Evolutionary conservation across 495 filamentous ascomycete species (phyloP).

Genomic region (Cercophora newfieldiana): DNA sequence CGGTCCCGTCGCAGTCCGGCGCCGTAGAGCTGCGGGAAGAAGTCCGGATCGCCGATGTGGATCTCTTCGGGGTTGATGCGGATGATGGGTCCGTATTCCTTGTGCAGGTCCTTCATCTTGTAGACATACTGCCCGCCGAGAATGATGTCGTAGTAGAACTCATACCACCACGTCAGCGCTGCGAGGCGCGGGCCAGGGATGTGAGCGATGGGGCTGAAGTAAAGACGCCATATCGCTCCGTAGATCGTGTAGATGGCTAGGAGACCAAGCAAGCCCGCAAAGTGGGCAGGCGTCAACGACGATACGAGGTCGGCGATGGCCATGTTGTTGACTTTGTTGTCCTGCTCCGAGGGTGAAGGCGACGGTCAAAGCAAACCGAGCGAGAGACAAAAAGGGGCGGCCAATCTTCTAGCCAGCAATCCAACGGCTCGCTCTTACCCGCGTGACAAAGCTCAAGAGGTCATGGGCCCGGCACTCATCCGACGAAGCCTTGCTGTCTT

Average conservation of each 20-base stretch:
- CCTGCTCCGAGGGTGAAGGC: too few relatives aligned
- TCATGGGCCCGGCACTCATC: neutral
- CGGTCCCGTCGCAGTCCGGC: neutral
- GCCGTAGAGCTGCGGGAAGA: constrained; percentile 19
- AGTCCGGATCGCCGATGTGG: constrained; percentile 26
- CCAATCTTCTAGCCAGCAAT: too few relatives aligned
- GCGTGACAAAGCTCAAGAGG: too few relatives aligned
- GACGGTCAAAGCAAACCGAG: neutral
- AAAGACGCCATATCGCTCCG: constrained; percentile 47
- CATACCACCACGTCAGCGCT: constrained; percentile 49
- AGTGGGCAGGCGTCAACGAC: neutral
- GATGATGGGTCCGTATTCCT: constrained; percentile 34
- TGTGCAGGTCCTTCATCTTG: constrained; percentile 24
- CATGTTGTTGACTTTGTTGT: neutral
- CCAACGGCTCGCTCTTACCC: too few relatives aligned
- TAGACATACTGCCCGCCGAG: constrained; percentile 19
- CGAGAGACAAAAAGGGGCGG: neutral
- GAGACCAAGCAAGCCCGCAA: neutral
- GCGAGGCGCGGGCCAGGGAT: constrained; percentile 57
- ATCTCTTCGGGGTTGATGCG: constrained; percentile 28
- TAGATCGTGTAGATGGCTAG: constrained; percentile 9
- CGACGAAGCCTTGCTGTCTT: neutral
- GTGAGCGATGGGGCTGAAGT: constrained; percentile 49
- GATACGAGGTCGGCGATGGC: constrained; percentile 7
- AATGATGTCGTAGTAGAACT: constrained; percentile 46